Percentiles rank a stretch among this genome's conserved stretches.
phyloP scores from a whole-genome alignment of 495 filamentous ascomycete genomes.

The Viridothelium virens region DNA sequence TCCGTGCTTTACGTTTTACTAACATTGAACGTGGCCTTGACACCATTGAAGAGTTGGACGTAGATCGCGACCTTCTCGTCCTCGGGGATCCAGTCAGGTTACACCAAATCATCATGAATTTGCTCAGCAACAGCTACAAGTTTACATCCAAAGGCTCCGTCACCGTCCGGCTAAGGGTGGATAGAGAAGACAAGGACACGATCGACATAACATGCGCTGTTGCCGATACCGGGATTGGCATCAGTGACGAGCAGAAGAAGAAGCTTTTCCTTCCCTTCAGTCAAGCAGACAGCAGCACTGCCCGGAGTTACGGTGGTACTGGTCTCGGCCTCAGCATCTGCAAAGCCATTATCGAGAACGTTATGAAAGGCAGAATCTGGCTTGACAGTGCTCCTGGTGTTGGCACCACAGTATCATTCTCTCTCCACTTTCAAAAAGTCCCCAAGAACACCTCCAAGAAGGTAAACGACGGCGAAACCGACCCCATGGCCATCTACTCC shows the following conservation, averaged over 20 bases:
- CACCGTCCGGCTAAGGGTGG: conserved; percentile 63
- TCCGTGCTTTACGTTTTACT: conserved; percentile 76
- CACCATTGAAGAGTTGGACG: conserved; percentile 60
- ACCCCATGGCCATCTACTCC: conserved; percentile 51
- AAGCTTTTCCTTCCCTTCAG: conserved; percentile 88
- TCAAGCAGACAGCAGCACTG: conserved; percentile 80
- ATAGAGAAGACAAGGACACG: conserved; percentile 58
- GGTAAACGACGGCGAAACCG: conserved; percentile 34
- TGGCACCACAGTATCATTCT: conserved; percentile 83
- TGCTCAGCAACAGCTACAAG: conserved; percentile 89
- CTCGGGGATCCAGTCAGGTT: conserved; percentile 83
- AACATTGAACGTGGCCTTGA: conserved; percentile 70
- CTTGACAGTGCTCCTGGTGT: conserved; percentile 66
- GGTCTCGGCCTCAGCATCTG: conserved; percentile 88
- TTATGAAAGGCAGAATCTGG: conserved; percentile 75
- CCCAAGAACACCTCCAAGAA: conserved; percentile 38
- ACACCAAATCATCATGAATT: conserved; percentile 88
- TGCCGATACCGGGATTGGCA: conserved; percentile 85
- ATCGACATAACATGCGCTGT: conserved; percentile 76
- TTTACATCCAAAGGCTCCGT: conserved; percentile 84
- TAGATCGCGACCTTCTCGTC: conserved; percentile 69
- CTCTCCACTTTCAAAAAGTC: conserved; percentile 73
- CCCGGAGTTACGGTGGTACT: conserved; percentile 81
- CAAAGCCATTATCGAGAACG: conserved; percentile 88
- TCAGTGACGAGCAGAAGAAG: conserved; percentile 67